phyloP scores from a whole-genome alignment of 805 yeast genomes.

The Cyberlindnera suaveolens region DNA sequence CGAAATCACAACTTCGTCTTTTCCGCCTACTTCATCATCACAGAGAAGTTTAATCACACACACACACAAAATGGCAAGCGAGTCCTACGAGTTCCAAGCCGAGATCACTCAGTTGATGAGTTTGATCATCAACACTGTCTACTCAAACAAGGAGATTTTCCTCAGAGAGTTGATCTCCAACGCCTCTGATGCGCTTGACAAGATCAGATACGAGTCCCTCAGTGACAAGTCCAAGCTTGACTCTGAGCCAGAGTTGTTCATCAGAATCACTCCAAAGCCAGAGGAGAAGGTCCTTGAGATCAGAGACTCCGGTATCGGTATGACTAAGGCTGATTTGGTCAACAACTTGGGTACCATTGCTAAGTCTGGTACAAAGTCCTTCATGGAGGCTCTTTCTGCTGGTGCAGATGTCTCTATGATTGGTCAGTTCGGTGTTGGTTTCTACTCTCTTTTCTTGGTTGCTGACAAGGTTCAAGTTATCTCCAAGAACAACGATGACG shows the following conservation, averaged over 20 bases:
- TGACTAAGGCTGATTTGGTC: constrained; percentile 98
- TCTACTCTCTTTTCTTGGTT: constrained; percentile 98
- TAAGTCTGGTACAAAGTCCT: constrained; percentile 98
- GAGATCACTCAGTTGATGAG: constrained; percentile 99
- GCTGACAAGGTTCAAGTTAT: constrained; percentile 98
- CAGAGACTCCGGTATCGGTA: constrained; percentile 99
- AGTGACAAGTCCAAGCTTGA: constrained; percentile 89
- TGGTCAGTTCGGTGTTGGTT: constrained; percentile 99
- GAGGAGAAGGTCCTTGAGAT: constrained; percentile 91
- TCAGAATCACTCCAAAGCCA: constrained; percentile 95
- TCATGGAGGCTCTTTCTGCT: constrained; percentile 98
- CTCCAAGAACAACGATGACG: constrained; percentile 98
- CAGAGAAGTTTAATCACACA: neutral
- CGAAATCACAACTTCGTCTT: too few species aligned
- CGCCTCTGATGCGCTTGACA: constrained; percentile 98
- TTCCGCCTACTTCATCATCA: neutral
- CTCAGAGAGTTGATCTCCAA: constrained; percentile 97
- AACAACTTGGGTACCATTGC: constrained; percentile 99
- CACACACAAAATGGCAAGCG: constrained; percentile 32
- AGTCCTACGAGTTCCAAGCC: constrained; percentile 97
- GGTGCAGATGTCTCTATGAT: constrained; percentile 99
- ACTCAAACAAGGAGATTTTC: constrained; percentile 98
- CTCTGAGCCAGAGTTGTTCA: constrained; percentile 92
- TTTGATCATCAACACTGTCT: constrained; percentile 98
- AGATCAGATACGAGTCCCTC: constrained; percentile 94